These are phyloP conservation scores for Candida odintsovae DNA, from an alignment of 805 yeast genomes.

Conservation along the genomic window DNA sequence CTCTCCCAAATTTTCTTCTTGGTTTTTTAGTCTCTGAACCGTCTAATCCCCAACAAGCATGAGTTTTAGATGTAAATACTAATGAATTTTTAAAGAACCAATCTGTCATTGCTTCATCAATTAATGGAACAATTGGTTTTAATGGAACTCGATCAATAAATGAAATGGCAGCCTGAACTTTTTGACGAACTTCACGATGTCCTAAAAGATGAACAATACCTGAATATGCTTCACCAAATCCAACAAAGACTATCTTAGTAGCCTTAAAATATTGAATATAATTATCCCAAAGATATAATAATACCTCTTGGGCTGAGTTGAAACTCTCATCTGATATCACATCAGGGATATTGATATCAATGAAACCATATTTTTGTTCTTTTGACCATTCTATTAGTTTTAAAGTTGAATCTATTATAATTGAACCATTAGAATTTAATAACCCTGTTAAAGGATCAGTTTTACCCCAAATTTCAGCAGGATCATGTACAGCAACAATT, in stretches of 20 bases:
- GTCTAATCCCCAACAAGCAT: constrained; percentile 73
- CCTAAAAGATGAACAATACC: constrained; percentile 85
- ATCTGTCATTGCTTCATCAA: constrained; percentile 85
- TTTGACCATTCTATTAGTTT: constrained; percentile 66
- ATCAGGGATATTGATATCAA: constrained; percentile 80
- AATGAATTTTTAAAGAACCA: constrained; percentile 89
- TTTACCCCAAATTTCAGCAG: constrained; percentile 89
- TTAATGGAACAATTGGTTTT: constrained; percentile 74
- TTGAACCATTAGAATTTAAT: constrained; percentile 65
- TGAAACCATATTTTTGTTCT: constrained; percentile 60
- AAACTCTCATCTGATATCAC: constrained; percentile 38
- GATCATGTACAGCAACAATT: constrained; percentile 76
- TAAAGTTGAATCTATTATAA: constrained; percentile 69
- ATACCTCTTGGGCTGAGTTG: constrained; percentile 68
- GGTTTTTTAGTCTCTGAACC: constrained; percentile 57
- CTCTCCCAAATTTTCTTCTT: constrained; percentile 88
- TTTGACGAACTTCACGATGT: constrained; percentile 62
- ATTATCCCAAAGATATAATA: constrained; percentile 86
- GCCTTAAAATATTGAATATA: constrained; percentile 72
- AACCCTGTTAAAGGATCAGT: constrained; percentile 75
- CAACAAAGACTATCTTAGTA: constrained; percentile 69
- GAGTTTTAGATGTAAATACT: constrained; percentile 67
- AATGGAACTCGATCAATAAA: constrained; percentile 66
- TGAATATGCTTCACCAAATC: constrained; percentile 85
- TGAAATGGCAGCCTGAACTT: constrained; percentile 65